Base-by-base conservation (phyloP, 148 eudicot species). In the Tetragonia tetragonoides region DNA sequence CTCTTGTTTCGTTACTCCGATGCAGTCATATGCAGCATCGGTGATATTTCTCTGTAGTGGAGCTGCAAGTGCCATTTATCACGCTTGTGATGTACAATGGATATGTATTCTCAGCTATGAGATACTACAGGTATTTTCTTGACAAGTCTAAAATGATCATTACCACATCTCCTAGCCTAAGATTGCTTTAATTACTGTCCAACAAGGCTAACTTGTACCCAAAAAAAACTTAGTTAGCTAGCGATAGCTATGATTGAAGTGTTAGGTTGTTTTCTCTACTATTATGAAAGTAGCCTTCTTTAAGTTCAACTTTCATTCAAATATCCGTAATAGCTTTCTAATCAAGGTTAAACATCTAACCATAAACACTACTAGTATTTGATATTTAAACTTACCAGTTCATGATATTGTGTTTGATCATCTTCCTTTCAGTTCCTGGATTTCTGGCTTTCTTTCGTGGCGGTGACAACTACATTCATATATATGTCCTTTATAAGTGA, bases 361-460 rank as follows among this genome's bases (percentile, higher is more conserved):
- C 68, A 65, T 28, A 34, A 34, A 34, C 6, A 44, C 47, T 44
- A 5, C 7, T 44, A n/a, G n/a, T n/a, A n/a, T n/a, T n/a, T n/a
- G n/a, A n/a, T n/a, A n/a, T n/a, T n/a, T n/a, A n/a, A 3, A 47
- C 53, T 47, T 47, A 7, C 10, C 53, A 47, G 53, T 49, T 49
- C 10, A 2, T 49, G 12, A 49, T 2, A 7, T 8, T 49, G 53
- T 49, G 3, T 16, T 40, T 4, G 49, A 28, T 28, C 34, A 0
- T 0, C 0, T n/a, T 70, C 53, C n/a, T 70, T 40, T 72, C 63
- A 72, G 61, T 72, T 72, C 62, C 10, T 56, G 61, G 75, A 72
- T 56, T 72, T 72, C 75, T 72, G 75, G 75, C 40, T 72, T 2
- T 72, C 75, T 53, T 72, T 72, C 24, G 40, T 53, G 63, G 75